Percentiles rank a stretch among this genome's conserved stretches.
These are phyloP conservation scores for Exophiala mesophila DNA, from an alignment of 2,329 filamentous ascomycete genomes.

Conservation along the genomic window DNA sequence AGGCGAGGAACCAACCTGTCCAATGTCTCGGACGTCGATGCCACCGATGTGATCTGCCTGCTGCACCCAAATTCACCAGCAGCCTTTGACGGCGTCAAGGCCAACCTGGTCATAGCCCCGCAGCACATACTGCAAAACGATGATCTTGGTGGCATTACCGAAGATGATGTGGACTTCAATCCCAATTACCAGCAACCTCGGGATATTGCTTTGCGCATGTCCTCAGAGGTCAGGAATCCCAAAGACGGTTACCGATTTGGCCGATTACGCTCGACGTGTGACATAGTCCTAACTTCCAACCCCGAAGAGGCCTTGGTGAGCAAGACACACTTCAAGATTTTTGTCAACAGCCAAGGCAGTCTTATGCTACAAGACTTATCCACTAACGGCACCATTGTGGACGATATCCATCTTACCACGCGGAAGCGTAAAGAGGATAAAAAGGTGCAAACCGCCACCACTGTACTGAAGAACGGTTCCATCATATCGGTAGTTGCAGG, in stretches of 20 bases:
- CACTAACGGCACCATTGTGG: constrained; percentile 91
- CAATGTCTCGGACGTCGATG: constrained; percentile 74
- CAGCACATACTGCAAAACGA: constrained; percentile 58
- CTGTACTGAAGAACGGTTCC: constrained; percentile 67
- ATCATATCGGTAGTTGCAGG: constrained; percentile 62
- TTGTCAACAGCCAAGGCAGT: constrained; percentile 75
- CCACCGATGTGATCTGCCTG: constrained; percentile 84
- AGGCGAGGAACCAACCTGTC: constrained; percentile 75
- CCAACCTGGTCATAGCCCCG: constrained; percentile 48
- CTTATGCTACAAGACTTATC: constrained; percentile 92
- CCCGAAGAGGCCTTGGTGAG: constrained; percentile 72
- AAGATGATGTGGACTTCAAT: constrained; percentile 36
- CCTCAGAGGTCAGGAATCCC: constrained; percentile 64
- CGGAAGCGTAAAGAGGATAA: constrained; percentile 28
- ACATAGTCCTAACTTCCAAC: constrained; percentile 64
- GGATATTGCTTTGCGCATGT: constrained; percentile 77
- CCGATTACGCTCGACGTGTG: constrained; percentile 65
- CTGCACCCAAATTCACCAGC: constrained; percentile 71
- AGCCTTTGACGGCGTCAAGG: constrained; percentile 65
- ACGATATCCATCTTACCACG: constrained; percentile 58
- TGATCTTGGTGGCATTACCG: constrained; percentile 35
- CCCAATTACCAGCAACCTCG: constrained; percentile 29
- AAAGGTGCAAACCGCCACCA: constrained; percentile 35
- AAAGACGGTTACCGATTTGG: constrained; percentile 79
- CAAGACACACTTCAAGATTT: constrained; percentile 95